These are phyloP conservation scores for Fusarium irregulare DNA, from an alignment of 2,329 filamentous ascomycete genomes.

Conservation along the genomic window DNA sequence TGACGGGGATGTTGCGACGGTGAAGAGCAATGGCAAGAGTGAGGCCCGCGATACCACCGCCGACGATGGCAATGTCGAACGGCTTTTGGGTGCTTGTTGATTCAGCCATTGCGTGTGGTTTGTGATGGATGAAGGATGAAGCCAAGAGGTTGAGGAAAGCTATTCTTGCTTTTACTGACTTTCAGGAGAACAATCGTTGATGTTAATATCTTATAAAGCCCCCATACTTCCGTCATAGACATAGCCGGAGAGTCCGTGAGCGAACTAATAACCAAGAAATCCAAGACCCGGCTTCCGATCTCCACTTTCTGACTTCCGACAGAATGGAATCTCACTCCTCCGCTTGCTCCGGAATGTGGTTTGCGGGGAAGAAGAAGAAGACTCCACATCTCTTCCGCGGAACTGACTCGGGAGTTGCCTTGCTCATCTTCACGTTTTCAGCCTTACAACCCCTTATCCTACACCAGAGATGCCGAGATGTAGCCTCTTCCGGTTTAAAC, in stretches of 20 bases:
- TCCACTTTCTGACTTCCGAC: conserved; percentile 8
- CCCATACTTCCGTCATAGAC: conserved; percentile 17
- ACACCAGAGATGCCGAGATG: neutral
- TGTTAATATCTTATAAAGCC: neutral
- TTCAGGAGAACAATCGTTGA: neutral
- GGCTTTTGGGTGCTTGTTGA: conserved; percentile 20
- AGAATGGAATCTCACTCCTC: neutral
- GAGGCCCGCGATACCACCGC: conserved; percentile 63
- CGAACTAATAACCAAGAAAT: neutral
- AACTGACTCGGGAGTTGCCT: conserved; percentile 7
- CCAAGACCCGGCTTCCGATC: conserved; percentile 23
- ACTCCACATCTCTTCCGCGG: neutral
- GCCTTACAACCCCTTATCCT: neutral
- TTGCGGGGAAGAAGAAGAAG: conserved; percentile 31
- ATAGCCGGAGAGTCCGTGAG: neutral
- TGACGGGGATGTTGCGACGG: conserved; percentile 55
- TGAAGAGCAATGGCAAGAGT: conserved; percentile 60
- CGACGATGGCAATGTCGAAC: conserved; percentile 59
- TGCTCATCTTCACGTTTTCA: neutral
- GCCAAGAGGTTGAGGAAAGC: neutral
- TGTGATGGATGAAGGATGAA: neutral
- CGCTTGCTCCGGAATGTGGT: neutral
- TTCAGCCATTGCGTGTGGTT: neutral
- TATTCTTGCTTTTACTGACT: neutral
- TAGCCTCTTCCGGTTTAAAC: neutral